Conservation (phyloP, 2,329 filamentous ascomycete species). For the Grosmannia penicillata region DNA sequence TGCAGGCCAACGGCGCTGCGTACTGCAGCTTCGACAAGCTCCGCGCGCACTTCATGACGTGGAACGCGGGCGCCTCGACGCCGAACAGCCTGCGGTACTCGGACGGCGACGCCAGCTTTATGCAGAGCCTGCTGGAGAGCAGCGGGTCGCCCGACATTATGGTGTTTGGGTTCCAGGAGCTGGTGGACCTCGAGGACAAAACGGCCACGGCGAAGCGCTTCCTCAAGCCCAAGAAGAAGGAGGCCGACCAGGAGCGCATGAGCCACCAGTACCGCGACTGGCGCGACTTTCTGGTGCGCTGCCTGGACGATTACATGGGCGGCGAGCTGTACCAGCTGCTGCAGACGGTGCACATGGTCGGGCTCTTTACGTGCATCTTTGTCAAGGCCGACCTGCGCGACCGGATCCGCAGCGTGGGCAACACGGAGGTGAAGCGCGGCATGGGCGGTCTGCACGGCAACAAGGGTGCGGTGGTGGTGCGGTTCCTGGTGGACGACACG, state of each 20-base stretch:
- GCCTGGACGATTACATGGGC: slow-evolving; percentile 70
- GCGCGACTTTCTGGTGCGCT: slow-evolving; percentile 75
- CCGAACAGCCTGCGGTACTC: slow-evolving; percentile 64
- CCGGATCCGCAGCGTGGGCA: slow-evolving; percentile 63
- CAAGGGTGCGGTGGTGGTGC: slow-evolving; percentile 82
- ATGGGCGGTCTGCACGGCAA: slow-evolving; percentile 94
- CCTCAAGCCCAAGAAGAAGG: slow-evolving; percentile 80
- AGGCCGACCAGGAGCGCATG: slow-evolving; percentile 78
- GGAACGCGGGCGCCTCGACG: slow-evolving; percentile 97
- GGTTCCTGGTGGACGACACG: slow-evolving; percentile 88
- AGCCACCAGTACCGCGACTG: slow-evolving; percentile 95
- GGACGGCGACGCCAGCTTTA: slow-evolving; percentile 58
- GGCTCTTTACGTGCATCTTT: slow-evolving; percentile 91
- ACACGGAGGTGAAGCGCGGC: slow-evolving; percentile 80
- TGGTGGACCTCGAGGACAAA: slow-evolving; percentile 97
- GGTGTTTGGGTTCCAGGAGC: slow-evolving; percentile 92
- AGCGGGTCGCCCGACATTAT: slow-evolving; percentile 75
- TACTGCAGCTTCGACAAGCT: slow-evolving; percentile 80
- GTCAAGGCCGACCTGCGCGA: slow-evolving; percentile 66
- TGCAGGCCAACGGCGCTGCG: slow-evolving; percentile 69
- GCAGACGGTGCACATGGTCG: slow-evolving; percentile 80
- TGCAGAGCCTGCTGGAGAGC: slow-evolving; percentile 63
- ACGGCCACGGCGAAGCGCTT: slow-evolving; percentile 93
- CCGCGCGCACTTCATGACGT: slow-evolving; percentile 70
- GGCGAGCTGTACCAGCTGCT: slow-evolving; percentile 71